A percentile compares a stretch with the other conserved stretches of the same genome.
Evolutionary conservation across 768 basidiomycete genomes (phyloP).

Genomic region (Phlebiopsis flavidoalba): DNA sequence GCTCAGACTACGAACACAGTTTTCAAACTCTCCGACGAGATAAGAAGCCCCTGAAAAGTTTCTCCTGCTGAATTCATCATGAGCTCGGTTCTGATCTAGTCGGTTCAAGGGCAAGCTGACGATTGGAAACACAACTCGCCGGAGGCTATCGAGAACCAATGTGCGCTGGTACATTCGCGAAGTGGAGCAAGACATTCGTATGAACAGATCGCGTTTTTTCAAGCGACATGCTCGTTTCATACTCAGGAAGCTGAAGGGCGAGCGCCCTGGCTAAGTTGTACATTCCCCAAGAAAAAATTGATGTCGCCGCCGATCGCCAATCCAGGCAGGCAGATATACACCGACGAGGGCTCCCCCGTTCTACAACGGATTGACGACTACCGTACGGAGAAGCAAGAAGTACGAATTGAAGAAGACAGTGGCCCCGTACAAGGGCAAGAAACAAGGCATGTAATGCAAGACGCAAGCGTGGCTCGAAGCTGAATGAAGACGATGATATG

Average conservation of each 20-base stretch:
- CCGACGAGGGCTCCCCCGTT: background rate
- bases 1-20: constrained; percentile 28
- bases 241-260: constrained; percentile 15
- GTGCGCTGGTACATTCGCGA: constrained; percentile 55
- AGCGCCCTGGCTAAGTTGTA: constrained; percentile 10
- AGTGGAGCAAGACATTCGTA: constrained; percentile 58
- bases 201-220: constrained; percentile 55
- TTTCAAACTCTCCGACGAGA: constrained; percentile 29
- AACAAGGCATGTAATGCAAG: background rate
- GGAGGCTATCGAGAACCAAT: constrained; percentile 34
- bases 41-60: constrained; percentile 36
- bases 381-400: no score
- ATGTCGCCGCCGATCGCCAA: constrained; percentile 2
- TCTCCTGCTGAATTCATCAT: constrained; percentile 68
- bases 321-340: background rate
- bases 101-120: constrained; percentile 38
- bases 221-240: constrained; percentile 55
- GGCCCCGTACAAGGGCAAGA: background rate
- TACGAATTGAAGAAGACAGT: background rate
- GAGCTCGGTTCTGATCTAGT: constrained; percentile 48
- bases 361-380: constrained; percentile 1
- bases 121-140: constrained; percentile 39
- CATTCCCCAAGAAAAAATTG: no score
- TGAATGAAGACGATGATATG: constrained; percentile 2
- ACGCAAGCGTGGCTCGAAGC: constrained; percentile 2